Conservation (phyloP, 2,329 filamentous ascomycete genomes). For the Pseudogymnoascus sp. region DNA sequence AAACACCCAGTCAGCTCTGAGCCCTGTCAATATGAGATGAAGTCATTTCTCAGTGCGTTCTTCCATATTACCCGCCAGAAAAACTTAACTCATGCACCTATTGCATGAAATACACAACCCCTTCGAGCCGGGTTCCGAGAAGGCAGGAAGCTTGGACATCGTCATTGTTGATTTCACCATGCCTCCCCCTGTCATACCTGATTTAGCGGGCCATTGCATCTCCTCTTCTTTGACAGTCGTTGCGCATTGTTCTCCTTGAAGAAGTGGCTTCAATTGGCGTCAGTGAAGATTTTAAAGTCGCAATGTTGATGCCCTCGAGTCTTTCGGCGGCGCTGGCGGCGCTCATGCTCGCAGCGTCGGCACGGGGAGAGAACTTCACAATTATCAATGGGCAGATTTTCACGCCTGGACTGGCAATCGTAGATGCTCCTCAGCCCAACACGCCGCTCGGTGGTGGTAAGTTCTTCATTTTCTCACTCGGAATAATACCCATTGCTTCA, state of each 20-base stretch:
- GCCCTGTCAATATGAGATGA: conserved; percentile 4
- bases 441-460: conserved; percentile 56
- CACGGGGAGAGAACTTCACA: conserved; percentile 37
- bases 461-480: conserved; percentile 23
- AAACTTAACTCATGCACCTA: neutral
- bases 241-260: neutral
- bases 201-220: neutral
- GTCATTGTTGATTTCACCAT: neutral
- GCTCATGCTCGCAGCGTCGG: neutral
- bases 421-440: conserved; percentile 58
- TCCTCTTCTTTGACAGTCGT: neutral
- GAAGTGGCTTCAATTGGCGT: neutral
- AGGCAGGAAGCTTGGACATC: neutral
- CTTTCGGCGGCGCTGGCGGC: neutral
- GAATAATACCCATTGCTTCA: neutral
- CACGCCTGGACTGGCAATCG: conserved; percentile 59
- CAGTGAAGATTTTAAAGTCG: neutral
- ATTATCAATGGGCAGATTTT: conserved; percentile 59
- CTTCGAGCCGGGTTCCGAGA: neutral
- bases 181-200: neutral
- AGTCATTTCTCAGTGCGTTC: neutral
- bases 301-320: neutral
- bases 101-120: neutral
- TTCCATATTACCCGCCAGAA: neutral
- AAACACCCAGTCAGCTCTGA: neutral